Conservation (phyloP, 257 asterid species). For the Catharanthus roseus region DNA sequence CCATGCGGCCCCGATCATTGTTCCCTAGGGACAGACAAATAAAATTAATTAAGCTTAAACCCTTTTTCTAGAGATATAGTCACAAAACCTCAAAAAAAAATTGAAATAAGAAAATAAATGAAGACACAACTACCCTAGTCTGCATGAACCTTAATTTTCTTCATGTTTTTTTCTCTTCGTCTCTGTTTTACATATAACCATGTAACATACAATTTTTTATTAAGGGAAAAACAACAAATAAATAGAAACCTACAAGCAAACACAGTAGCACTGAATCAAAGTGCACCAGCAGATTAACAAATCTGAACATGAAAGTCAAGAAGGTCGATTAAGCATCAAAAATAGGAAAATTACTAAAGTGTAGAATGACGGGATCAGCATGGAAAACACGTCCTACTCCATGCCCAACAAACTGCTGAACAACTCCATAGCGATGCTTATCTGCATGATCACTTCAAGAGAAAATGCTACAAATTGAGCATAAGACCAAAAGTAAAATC, state of each 20-base stretch:
- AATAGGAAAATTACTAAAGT: conserved; percentile 55
- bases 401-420: conserved; percentile 89
- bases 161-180: neutral
- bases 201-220: neutral
- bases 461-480: conserved; percentile 22
- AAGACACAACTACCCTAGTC: neutral
- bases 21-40: conserved; percentile 46
- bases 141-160: neutral
- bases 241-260: neutral
- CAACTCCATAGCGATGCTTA: conserved; percentile 74
- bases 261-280: neutral
- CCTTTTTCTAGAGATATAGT: neutral
- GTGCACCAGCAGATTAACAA: neutral
- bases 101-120: neutral
- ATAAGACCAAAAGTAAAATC: neutral
- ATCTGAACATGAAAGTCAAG: neutral
- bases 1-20: conserved; percentile 67
- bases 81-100: neutral
- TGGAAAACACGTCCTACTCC: conserved; percentile 94
- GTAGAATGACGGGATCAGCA: conserved; percentile 83
- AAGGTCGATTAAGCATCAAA: conserved; percentile 10
- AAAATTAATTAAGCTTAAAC: conserved; percentile 3
- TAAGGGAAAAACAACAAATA: neutral
- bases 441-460: conserved; percentile 79
- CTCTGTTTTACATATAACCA: neutral